Conservation (phyloP, 2,329 filamentous ascomycete genomes). For the Aspergillus tamarii region DNA sequence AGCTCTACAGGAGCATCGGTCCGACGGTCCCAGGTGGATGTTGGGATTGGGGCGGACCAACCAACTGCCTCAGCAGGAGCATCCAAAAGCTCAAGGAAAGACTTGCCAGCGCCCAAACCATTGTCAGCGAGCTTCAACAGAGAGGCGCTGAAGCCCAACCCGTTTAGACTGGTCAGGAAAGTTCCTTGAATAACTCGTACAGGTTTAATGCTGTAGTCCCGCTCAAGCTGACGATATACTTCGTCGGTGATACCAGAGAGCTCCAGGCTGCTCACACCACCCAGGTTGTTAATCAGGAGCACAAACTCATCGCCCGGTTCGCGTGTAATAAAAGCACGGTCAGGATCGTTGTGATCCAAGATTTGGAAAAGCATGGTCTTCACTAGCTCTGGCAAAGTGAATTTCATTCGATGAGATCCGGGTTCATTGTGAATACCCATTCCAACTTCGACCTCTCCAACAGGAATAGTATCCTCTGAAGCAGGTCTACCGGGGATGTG, state of each 20-base stretch:
- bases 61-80: conserved; percentile 68
- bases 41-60: conserved; percentile 65
- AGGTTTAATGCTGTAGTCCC: conserved; percentile 62
- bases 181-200: conserved; percentile 66
- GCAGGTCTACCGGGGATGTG: conserved; percentile 79
- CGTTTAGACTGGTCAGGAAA: conserved; percentile 74
- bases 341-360: conserved; percentile 63
- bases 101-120: conserved; percentile 56
- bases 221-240: conserved; percentile 63
- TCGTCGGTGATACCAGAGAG: conserved; percentile 70
- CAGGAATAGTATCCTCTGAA: conserved; percentile 54
- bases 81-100: conserved; percentile 68
- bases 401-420: conserved; percentile 55
- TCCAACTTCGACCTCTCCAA: conserved; percentile 67
- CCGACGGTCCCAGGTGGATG: conserved; percentile 60
- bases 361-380: conserved; percentile 68
- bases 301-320: conserved; percentile 63
- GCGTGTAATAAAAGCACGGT: conserved; percentile 65
- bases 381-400: conserved; percentile 54
- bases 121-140: conserved; percentile 65
- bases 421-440: conserved; percentile 75
- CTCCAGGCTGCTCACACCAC: conserved; percentile 69
- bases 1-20: conserved; percentile 47
- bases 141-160: conserved; percentile 71
- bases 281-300: conserved; percentile 70